These are phyloP conservation scores for Pittosporum tobira DNA, from an alignment of 129 eudicot genomes.

Conservation along the genomic window DNA sequence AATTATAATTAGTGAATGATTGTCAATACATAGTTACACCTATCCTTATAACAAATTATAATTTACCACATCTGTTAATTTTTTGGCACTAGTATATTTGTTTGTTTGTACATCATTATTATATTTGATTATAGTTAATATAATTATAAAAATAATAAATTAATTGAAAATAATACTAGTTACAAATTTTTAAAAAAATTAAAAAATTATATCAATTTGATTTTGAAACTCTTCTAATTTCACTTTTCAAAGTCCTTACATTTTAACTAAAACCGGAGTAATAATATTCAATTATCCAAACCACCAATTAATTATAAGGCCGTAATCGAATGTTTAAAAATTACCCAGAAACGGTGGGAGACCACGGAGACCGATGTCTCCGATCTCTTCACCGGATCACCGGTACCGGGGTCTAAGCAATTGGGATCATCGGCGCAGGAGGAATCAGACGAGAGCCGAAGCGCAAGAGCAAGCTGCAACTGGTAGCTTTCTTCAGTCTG, in stretches of 20 bases:
- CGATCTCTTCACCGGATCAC: slow-evolving; percentile 28
- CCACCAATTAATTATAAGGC: not conserved
- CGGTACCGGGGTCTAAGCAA: slow-evolving; percentile 50
- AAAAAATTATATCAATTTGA: too few species aligned
- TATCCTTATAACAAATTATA: too few species aligned
- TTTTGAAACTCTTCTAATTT: too few species aligned
- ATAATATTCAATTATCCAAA: slow-evolving; percentile 5
- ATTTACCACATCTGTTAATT: too few species aligned
- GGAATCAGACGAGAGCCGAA: slow-evolving; percentile 74
- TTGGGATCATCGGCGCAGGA: slow-evolving; percentile 79
- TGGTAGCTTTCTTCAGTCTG: slow-evolving; percentile 92
- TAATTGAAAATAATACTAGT: not conserved
- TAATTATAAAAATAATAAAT: too few species aligned
- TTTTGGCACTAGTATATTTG: too few species aligned
- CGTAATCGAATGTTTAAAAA: not conserved
- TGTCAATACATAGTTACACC: too few species aligned
- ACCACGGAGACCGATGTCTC: slow-evolving; percentile 30
- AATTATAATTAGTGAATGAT: too few species aligned
- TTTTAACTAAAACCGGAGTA: not conserved
- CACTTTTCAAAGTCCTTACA: too few species aligned
- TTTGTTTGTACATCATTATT: too few species aligned
- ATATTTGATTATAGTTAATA: too few species aligned
- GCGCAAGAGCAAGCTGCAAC: slow-evolving; percentile 72
- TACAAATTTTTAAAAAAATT: too few species aligned
- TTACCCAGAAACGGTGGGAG: slow-evolving; percentile 84